Conservation (phyloP, 768 basidiomycete genomes). For the Lactifluus subvellereus region DNA sequence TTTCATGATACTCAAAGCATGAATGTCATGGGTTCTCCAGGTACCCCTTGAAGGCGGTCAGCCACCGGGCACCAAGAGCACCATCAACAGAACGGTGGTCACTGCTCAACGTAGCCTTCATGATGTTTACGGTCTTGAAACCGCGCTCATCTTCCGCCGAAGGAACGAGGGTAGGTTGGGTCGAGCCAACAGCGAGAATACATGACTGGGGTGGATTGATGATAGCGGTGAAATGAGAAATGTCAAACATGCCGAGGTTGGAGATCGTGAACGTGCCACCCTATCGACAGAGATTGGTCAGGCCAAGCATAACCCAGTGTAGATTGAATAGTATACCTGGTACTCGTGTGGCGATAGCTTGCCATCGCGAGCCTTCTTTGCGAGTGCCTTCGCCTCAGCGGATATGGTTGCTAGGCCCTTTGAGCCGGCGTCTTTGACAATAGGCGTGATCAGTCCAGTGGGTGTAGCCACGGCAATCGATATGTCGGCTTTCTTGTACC, state of each 20-base stretch:
- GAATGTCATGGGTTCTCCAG: slow-evolving; percentile 95
- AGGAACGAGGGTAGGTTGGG: slow-evolving; percentile 78
- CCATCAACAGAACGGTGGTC: slow-evolving; percentile 98
- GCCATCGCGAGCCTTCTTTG: slow-evolving; percentile 93
- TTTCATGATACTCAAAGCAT: slow-evolving; percentile 60
- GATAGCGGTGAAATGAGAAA: slow-evolving; percentile 96
- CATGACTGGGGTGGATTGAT: slow-evolving; percentile 99
- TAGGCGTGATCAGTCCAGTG: slow-evolving; percentile 93
- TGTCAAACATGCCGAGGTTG: slow-evolving; percentile 97
- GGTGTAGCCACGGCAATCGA: slow-evolving; percentile 96
- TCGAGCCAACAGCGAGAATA: slow-evolving; percentile 92
- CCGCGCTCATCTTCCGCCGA: slow-evolving; percentile 89
- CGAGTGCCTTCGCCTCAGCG: slow-evolving; percentile 84
- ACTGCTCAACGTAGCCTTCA: slow-evolving; percentile 94
- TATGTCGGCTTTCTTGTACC: slow-evolving; percentile 96
- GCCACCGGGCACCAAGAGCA: slow-evolving; percentile 89
- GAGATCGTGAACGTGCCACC: slow-evolving; percentile 99
- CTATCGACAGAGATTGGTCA: slow-evolving; percentile 33
- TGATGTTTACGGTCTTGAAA: slow-evolving; percentile 85
- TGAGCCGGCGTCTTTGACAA: slow-evolving; percentile 85
- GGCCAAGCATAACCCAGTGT: background rate
- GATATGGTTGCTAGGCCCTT: slow-evolving; percentile 95
- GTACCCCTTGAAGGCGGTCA: slow-evolving; percentile 91
- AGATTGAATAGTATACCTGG: slow-evolving; percentile 51
- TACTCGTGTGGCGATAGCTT: slow-evolving; percentile 94